These are phyloP conservation scores for Cryptosporidium andersoni DNA, from an alignment of 169 alveolate genomes.

Conservation along the genomic window DNA sequence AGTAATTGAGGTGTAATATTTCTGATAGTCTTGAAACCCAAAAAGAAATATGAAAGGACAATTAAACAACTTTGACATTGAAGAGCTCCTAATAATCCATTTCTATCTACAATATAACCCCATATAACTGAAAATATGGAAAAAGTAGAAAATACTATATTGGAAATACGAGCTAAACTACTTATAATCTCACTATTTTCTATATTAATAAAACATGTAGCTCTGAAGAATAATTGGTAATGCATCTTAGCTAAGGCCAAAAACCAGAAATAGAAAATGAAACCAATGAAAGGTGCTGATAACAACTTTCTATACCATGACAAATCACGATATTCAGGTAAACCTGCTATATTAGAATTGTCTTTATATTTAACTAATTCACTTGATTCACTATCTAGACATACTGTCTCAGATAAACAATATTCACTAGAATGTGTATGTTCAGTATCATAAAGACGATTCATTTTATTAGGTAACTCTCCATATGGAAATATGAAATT, in stretches of 20 bases:
- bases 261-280: slow-evolving; percentile 36
- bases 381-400: neutral
- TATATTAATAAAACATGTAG: slow-evolving; percentile 43
- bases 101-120: slow-evolving; percentile 65
- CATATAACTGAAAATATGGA: slow-evolving; percentile 46
- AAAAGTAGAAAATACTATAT: slow-evolving; percentile 27
- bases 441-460: neutral
- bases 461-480: slow-evolving; percentile 43
- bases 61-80: slow-evolving; percentile 28
- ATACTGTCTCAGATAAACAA: neutral
- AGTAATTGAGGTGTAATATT: slow-evolving; percentile 58
- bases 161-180: slow-evolving; percentile 34
- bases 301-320: slow-evolving; percentile 20
- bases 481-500: slow-evolving; percentile 42
- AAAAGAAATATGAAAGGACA: slow-evolving; percentile 33
- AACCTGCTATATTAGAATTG: slow-evolving; percentile 3
- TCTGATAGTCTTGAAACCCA: slow-evolving; percentile 40
- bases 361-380: no score
- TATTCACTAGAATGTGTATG: neutral
- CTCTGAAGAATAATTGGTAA: slow-evolving; percentile 58
- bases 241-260: slow-evolving; percentile 51
- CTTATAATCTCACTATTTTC: slow-evolving; percentile 10
- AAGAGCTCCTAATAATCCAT: slow-evolving; percentile 49
- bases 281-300: slow-evolving; percentile 34
- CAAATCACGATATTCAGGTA: slow-evolving; percentile 20